These are phyloP conservation scores for Rhypophila decipiens DNA, from an alignment of 495 filamentous ascomycete genomes.

Conservation along the genomic window DNA sequence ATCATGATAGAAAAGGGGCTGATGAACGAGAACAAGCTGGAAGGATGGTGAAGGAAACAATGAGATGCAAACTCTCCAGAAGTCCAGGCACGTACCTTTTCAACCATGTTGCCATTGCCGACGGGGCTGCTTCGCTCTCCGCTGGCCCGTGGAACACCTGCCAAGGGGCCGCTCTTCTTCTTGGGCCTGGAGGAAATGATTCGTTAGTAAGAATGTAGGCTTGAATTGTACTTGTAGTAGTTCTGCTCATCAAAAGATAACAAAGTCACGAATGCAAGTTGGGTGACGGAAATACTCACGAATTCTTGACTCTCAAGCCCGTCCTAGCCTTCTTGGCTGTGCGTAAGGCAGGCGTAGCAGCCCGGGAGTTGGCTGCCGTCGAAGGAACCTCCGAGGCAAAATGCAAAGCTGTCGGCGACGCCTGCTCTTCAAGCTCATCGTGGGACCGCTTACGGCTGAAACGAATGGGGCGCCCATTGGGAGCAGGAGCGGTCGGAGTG, in stretches of 20 bases:
- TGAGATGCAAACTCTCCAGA: not conserved
- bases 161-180: constrained; percentile 43
- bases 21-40: constrained; percentile 7
- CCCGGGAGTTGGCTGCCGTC: constrained; percentile 45
- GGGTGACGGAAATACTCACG: constrained; percentile 46
- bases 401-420: constrained; percentile 38
- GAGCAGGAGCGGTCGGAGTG: constrained; percentile 15
- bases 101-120: constrained; percentile 32
- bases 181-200: constrained; percentile 36
- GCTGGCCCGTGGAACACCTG: constrained; percentile 45
- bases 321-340: constrained; percentile 50
- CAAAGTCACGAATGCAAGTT: constrained; percentile 6
- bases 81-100: constrained; percentile 33
- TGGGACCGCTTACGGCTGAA: constrained; percentile 38
- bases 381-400: constrained; percentile 34
- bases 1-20: constrained; percentile 3
- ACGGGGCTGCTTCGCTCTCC: constrained; percentile 45
- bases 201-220: not conserved
- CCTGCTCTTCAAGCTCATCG: constrained; percentile 40
- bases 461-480: constrained; percentile 27
- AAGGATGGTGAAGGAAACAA: constrained; percentile 1
- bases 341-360: constrained; percentile 48
- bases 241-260: constrained; percentile 7
- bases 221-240: too few species aligned
- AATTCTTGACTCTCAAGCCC: constrained; percentile 59